Base-by-base conservation (phyloP, 192 early-diverging fungal genomes). In the Gryganskiella cystojenkinii region DNA sequence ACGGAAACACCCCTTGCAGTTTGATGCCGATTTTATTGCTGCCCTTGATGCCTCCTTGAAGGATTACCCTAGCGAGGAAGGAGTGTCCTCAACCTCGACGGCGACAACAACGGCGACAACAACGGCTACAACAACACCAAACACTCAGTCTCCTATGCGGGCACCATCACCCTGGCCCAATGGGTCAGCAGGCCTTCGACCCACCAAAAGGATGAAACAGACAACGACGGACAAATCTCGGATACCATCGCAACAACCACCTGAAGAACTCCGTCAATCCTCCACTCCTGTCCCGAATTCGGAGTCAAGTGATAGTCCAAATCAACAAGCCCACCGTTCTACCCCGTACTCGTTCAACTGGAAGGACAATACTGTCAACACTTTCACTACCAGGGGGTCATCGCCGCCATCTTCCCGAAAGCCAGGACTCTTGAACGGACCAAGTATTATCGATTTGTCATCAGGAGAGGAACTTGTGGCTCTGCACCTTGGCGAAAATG, bases 381-480 rank as follows among this genome's bases (percentile, higher is more conserved):
- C 3, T 50, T 19, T 8, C 0, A 50, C 49, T n/a, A 22, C 20
- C n/a, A n/a, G 49, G 17, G 20, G 8, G 53, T 46, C 47, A 30
- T 33, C 47, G 50, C 61, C 50, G 42, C 25, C 19, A 13, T 14
- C 17, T 24, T 20, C n/a, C 15, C 47, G 52, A 58, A 9, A 34
- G 25, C 8, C 30, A 57, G 25, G 31, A 43, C 42, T 34, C 28
- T 45, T 28, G 5, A 51, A n/a, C 19, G 74, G 74, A 9, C 74
- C 74, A 24, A 69, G 61, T 47, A 69, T 78, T 47, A 60, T 78
- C 63, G 74, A 78, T 59, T 66, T 78, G 44, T 68, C 66, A n/a
- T 78, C 74, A 6, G 74, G 74, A 20, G 74, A 78, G 46, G 74
- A 78, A 30, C 50, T 78, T 22, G 61, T 78, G 19, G 56, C 61